Conservation (phyloP, 2,329 filamentous ascomycete genomes). For the Stemphylium lycopersici region DNA sequence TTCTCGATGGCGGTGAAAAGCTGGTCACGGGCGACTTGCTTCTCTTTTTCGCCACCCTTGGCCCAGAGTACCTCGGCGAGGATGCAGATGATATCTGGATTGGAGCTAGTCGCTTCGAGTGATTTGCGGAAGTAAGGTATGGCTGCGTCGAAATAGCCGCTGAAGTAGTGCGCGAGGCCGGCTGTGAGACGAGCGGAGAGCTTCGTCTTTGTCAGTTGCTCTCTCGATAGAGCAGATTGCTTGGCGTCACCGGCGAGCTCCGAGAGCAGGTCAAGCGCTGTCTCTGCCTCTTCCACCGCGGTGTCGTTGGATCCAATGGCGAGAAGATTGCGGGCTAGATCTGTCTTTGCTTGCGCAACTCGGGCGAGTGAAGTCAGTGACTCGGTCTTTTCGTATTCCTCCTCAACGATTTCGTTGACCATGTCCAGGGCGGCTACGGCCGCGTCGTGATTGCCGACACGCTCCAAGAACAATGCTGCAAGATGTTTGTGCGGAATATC, state of each 20-base stretch:
- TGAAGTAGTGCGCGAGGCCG: constrained; percentile 81
- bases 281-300: constrained; percentile 80
- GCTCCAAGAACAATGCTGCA: constrained; percentile 79
- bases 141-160: constrained; percentile 68
- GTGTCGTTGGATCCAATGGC: constrained; percentile 68
- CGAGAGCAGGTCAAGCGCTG: constrained; percentile 76
- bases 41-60: constrained; percentile 75
- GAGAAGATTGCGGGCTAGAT: constrained; percentile 83
- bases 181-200: constrained; percentile 86
- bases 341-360: constrained; percentile 83
- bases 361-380: constrained; percentile 73
- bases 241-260: constrained; percentile 63
- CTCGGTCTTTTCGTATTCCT: constrained; percentile 83
- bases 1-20: constrained; percentile 81
- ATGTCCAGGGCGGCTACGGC: constrained; percentile 69
- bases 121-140: constrained; percentile 81
- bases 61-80: constrained; percentile 94
- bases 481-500: constrained; percentile 79
- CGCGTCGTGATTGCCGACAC: constrained; percentile 70
- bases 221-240: constrained; percentile 62
- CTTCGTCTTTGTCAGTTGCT: constrained; percentile 71
- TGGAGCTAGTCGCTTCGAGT: constrained; percentile 74
- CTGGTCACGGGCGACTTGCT: constrained; percentile 75
- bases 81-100: constrained; percentile 85
- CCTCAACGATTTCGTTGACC: constrained; percentile 74